Evolutionary conservation across 2,329 filamentous ascomycete species (phyloP), one percentile per base, ranked within the genome.

Genomic region (Alternaria postmessia): DNA sequence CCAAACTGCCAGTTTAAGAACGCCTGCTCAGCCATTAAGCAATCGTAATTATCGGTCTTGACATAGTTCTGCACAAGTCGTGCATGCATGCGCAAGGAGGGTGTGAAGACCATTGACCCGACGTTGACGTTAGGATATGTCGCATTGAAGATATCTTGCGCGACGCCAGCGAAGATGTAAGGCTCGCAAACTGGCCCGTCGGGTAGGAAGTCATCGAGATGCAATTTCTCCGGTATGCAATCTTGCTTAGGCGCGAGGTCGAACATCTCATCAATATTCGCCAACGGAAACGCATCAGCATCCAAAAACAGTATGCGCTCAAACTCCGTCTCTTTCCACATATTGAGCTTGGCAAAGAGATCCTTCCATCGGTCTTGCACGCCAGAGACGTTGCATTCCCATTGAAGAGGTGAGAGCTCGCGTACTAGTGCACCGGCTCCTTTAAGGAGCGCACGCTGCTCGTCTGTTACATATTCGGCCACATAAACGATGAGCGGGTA

Each of bases 341-440:
- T 77, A 61, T 77, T 67, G 18, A 78, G 66, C 46, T 78, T 78
- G 5, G 74, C 70, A 54, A 78, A 78, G 4, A 77, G 71, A 44
- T 78, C 74, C 53, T 68, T 71, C 73, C 74, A 77, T 2, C 76
- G 65, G 20, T 62, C 54, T 34, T 71, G 65, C 7, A 70, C 62
- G 9, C 66, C 67, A 1, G 57, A 34, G 4, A 64, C 61, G 20
- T 72, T 68, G 24, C 73, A 73, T 8, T 70, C 63, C 73, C 74
- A 77, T 11, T 68, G 60, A 0, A 77, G 48, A 3, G 71, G 65
- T 1, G 60, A 52, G 12, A 78, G 74, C 46, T 77, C 74, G 20
- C 73, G 73, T 1, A 78, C 74, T 0, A 77, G 41, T 16, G 75
- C 75, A 16, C 75, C 75, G 11, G 74, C 70, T 22, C 74, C 75